Base-by-base conservation (phyloP, 371 early-diverging fungal genomes). In the Actinomortierella wolfii region DNA sequence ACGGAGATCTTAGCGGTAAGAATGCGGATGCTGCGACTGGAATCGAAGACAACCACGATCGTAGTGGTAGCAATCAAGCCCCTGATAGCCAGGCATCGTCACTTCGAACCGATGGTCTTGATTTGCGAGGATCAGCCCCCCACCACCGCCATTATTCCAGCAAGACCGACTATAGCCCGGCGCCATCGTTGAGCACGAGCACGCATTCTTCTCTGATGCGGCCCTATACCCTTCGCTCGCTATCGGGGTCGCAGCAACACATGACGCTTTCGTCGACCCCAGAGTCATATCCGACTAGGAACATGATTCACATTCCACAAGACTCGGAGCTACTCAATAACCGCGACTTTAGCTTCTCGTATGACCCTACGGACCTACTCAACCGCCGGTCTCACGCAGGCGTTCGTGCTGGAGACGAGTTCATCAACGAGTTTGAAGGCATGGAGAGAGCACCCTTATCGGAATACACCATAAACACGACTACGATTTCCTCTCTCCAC, bases 241-340 rank as follows among this genome's bases (percentile, higher is more conserved):
- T 42, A 2, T 62, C 71, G n/a, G 71, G 66, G 49, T 71, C 71
- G 4, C 49, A 54, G 6, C 45, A 57, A 4, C 61, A 61, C 17
- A 39, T 26, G 34, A 21, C 49, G 41, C 26, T 71, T 1, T 57
- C 56, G 1, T 64, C 70, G 13, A 70, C 65, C 3, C 71, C 71
- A 5, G 71, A 70, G 43, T 73, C 74, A 13, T 67, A 59, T 2
- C 67, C 74, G 11, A 63, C 56, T 0, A 51, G 67, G 8, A 58
- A 56, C 25, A 51, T 43, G 18, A 63, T 73, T 20, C 74, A 73
- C 28, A 73, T 73, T 54, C 17, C 48, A 14, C 59, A 63, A 42
- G 74, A 73, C 25, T 71, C 73, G 2, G 73, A 66, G 41, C 29
- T 73, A 13, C 48, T 73, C 53, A 73, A 67, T 39, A 73, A 73